Percentiles rank a stretch among this genome's conserved stretches.
phyloP scores from a whole-genome alignment of 78 protist species.

The Polysphondylium violaceum region DNA sequence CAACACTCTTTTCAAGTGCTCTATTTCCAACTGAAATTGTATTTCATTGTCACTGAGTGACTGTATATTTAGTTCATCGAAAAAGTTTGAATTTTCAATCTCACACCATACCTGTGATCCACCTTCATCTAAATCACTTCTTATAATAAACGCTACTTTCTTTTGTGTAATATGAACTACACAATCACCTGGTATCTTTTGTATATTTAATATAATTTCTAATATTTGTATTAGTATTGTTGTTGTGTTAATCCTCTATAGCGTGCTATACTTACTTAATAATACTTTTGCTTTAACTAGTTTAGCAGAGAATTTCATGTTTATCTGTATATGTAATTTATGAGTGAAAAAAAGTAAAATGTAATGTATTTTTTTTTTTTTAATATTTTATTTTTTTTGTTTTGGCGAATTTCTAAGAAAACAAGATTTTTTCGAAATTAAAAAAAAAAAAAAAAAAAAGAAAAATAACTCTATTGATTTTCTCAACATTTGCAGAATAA shows the following conservation, averaged over 20 bases:
- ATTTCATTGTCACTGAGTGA: conserved; percentile 39
- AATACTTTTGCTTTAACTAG: neutral
- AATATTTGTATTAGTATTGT: neutral
- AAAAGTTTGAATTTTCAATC: neutral
- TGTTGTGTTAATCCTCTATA: neutral
- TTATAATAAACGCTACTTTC: conserved; percentile 12
- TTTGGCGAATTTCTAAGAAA: neutral
- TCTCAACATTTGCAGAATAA: too few relatives aligned
- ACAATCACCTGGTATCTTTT: conserved; percentile 50
- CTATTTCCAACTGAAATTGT: conserved; percentile 50
- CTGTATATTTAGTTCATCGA: conserved; percentile 3
- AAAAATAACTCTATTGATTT: too few relatives aligned
- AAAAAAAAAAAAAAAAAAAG: neutral
- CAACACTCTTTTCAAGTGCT: conserved; percentile 36
- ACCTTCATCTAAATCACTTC: conserved; percentile 28
- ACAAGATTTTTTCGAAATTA: neutral
- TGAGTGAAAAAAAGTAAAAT: too few relatives aligned
- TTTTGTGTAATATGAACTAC: conserved; percentile 57
- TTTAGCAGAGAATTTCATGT: conserved; percentile 41
- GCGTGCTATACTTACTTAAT: conserved; percentile 39
- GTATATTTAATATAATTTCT: conserved; percentile 25
- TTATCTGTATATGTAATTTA: neutral
- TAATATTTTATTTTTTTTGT: too few relatives aligned
- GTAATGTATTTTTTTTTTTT: too few relatives aligned
- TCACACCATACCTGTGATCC: conserved; percentile 59